phyloP scores from a whole-genome alignment of 1,139 yeast genomes.

The Trichomonascaceae sp. region DNA sequence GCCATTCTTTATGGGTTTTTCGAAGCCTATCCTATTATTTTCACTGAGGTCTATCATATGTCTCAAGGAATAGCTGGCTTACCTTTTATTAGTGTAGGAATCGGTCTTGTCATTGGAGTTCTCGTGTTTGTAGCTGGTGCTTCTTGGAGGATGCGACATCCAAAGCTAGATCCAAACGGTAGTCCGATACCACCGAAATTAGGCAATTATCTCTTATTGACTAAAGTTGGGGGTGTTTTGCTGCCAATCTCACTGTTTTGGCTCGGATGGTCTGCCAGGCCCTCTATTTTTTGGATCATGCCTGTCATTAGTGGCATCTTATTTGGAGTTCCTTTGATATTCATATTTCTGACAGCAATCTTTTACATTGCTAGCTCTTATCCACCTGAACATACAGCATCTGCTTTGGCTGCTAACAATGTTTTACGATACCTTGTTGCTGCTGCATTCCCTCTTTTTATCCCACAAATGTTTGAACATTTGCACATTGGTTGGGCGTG shows the following conservation, averaged over 20 bases:
- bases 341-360: constrained; percentile 44
- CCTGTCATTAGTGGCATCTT: constrained; percentile 50
- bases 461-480: constrained; percentile 39
- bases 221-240: constrained; percentile 34
- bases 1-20: constrained; percentile 51
- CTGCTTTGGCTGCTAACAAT: constrained; percentile 52
- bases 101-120: constrained; percentile 36
- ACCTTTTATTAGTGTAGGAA: constrained; percentile 39
- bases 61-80: constrained; percentile 43
- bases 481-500: constrained; percentile 47
- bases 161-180: constrained; percentile 55
- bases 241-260: constrained; percentile 45
- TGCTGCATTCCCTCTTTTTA: constrained; percentile 57
- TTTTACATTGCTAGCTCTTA: constrained; percentile 62
- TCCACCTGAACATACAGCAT: constrained; percentile 63
- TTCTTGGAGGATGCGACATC: constrained; percentile 39
- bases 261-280: constrained; percentile 49
- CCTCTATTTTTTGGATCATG: constrained; percentile 55
- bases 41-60: constrained; percentile 39
- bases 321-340: constrained; percentile 52
- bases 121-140: constrained; percentile 16
- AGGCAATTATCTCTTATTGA: constrained; percentile 40
- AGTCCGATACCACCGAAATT: constrained; percentile 55
- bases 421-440: constrained; percentile 48
- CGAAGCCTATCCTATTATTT: constrained; percentile 56